Base-by-base conservation (phyloP, 2,329 filamentous ascomycete genomes). In the Chalaropsis ovoidea region DNA sequence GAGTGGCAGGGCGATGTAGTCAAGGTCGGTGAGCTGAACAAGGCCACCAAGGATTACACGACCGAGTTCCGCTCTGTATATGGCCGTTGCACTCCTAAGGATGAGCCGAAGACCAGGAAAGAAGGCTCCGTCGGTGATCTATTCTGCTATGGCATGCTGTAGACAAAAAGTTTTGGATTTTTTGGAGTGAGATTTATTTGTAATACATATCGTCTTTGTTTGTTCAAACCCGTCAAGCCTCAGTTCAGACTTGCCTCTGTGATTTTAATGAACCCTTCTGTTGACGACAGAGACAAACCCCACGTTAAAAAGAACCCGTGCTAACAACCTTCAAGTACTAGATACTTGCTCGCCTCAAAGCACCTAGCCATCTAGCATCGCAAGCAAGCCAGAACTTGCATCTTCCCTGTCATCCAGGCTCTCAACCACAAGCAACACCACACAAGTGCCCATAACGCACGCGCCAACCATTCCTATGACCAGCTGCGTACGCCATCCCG, bases 401-500 rank as follows among this genome's bases (percentile, higher is more conserved):
- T 67, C 27, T 31, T 58, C 24, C 17, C 61, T 62, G 31, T 66
- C 58, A n/a, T 61, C 61, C 19, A 72, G 58, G 60, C 76, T 78
- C 61, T 79, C 77, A 61, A 81, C 73, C 42, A 82, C 76, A 3
- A 90, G 73, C 2, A 90, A 78, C 11, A 88, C 75, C 0, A 88
- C 74, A 70, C 86, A 88, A 8, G 86, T 83, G 7, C 80, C 84
- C 35, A 89, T 77, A 68, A 90, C 89, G 43, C 79, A 79, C 8
- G 81, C 71, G 2, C 86, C 82, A 35, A 89, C 80, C 3, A 83
- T 74, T 1, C 79, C 82, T 71, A 89, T 82, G 27, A 87, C 77
- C 52, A 86, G 75, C 73, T 97, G 92, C 45, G 94, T 97, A 76
- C 90, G 93, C 88, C 89, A 94, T 0, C 94, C 94, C 39, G 86